A percentile compares a stretch with the other conserved stretches of the same genome.
phyloP scores from a whole-genome alignment of 495 filamentous ascomycete species.

The Parathielavia hyrcaniae region DNA sequence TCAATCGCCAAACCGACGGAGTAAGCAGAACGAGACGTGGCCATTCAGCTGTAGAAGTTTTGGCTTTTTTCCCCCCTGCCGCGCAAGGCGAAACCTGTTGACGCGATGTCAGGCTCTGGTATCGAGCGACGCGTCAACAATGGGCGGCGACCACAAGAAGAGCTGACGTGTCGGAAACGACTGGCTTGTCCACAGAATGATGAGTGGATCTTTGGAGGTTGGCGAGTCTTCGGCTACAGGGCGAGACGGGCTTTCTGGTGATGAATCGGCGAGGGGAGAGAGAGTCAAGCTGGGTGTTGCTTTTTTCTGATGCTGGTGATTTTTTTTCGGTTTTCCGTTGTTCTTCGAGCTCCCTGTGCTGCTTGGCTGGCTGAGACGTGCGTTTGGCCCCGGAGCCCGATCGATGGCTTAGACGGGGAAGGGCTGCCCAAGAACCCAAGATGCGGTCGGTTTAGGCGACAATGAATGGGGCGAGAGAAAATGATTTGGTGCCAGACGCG shows the following conservation, averaged over 20 bases:
- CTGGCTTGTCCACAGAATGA: conserved; percentile 19
- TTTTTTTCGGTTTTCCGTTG: not conserved
- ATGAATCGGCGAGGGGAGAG: not conserved
- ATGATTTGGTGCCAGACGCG: conserved; percentile 15
- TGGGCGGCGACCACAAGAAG: conserved; percentile 10
- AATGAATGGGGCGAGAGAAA: conserved; percentile 19
- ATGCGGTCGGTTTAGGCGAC: conserved; percentile 15
- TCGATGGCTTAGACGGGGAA: conserved; percentile 1
- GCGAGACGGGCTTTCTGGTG: not conserved
- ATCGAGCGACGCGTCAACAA: conserved; percentile 23
- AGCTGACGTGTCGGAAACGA: conserved; percentile 18
- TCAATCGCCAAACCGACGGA: conserved; percentile 25
- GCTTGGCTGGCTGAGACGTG: conserved; percentile 4
- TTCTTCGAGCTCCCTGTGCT: not conserved
- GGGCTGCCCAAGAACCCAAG: conserved; percentile 10
- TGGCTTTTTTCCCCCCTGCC: conserved; percentile 19
- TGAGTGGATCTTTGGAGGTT: conserved; percentile 23
- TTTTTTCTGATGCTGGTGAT: conserved; percentile 5
- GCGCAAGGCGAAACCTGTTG: conserved; percentile 1
- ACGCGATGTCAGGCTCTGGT: conserved; percentile 13
- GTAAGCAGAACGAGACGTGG: conserved; percentile 26
- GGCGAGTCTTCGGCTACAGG: conserved; percentile 3
- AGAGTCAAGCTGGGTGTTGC: not conserved
- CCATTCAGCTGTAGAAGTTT: conserved; percentile 27
- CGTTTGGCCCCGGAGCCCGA: not conserved